These are phyloP conservation scores for Cercospora beticola DNA, from an alignment of 2,329 filamentous ascomycete species.

Conservation along the genomic window DNA sequence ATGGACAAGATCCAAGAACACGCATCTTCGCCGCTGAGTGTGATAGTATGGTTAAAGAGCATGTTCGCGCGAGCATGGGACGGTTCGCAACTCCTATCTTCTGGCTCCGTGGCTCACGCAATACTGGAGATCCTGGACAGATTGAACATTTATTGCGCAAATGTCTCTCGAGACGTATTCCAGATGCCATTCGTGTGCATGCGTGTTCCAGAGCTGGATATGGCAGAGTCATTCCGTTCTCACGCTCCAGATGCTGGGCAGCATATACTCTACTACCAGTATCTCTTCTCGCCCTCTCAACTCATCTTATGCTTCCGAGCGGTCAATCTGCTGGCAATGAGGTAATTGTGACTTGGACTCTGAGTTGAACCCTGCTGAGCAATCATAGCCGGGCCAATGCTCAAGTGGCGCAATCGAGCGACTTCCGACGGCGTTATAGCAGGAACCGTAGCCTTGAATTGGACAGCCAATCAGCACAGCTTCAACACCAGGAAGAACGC, in stretches of 20 bases:
- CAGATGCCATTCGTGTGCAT: conserved; percentile 17
- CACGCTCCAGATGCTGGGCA: background rate
- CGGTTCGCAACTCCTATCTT: conserved; percentile 4
- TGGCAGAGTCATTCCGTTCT: conserved; percentile 10
- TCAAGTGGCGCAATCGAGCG: background rate
- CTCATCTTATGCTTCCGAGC: conserved; percentile 83
- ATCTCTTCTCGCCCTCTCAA: conserved; percentile 70
- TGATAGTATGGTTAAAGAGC: conserved; percentile 25
- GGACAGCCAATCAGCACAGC: conserved; percentile 25
- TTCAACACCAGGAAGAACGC: conserved; percentile 40
- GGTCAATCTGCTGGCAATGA: conserved; percentile 86
- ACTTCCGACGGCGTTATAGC: conserved; percentile 4
- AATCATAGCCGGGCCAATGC: background rate
- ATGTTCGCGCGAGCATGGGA: conserved; percentile 22
- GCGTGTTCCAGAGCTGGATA: conserved; percentile 9
- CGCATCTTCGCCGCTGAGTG: background rate
- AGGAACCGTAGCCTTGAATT: background rate
- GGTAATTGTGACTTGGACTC: conserved; percentile 14
- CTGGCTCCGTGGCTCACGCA: conserved; percentile 10
- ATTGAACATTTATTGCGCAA: background rate
- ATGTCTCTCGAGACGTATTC: conserved; percentile 9
- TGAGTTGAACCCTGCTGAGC: background rate
- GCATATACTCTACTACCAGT: conserved; percentile 80
- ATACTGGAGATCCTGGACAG: conserved; percentile 18
- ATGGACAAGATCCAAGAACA: background rate